Base-by-base conservation (phyloP, 2,329 filamentous ascomycete species). In the Thermochaetoides dissita region DNA sequence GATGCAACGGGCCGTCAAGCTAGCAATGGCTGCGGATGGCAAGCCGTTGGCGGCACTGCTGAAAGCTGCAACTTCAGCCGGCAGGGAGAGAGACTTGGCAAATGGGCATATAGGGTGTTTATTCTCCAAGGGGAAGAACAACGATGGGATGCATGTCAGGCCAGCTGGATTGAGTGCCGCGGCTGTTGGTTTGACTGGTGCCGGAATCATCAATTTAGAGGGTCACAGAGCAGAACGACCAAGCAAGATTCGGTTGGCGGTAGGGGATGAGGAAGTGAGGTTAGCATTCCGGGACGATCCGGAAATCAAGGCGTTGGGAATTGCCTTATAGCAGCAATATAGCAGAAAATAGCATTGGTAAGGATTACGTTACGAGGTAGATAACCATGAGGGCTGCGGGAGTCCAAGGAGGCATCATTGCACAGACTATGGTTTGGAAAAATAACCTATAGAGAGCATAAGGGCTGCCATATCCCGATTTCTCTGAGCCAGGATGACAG, bases 241-340 rank as follows among this genome's bases (percentile, higher is more conserved):
- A 17, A 89, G 86, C 43, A 88, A 93, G 60, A 75, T 98, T 34
- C 72, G 89, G 43, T 68, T 98, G 43, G 79, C 84, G 17, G 80
- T 96, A 51, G 83, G 84, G 9, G 85, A 94, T 46, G 89, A 96
- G 55, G 89, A 98, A 62, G 77, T 98, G 29, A 81, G 81, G 57
- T 74, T 86, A 57, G 91, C 89, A 30, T 78, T 96, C 52, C 78
- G 81, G 46, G 88, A 94, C 50, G 91, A 98, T 63, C 76, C 75
- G 7, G 86, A 95, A 57, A 80, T 93, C 42, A 87, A 80, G 60
- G 80, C 82, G 34, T 67, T 94, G 55, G 84, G 85, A 36, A 45
- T 54, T 36, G 40, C 49, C 29, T 44, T 57, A 44, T 56, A 51
- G 42, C 45, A 45, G 32, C 34, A 36, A 46, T 44, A 47, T 45